Base-by-base conservation (phyloP, 2,329 filamentous ascomycete species). In the Ascosphaera pollenicola region DNA sequence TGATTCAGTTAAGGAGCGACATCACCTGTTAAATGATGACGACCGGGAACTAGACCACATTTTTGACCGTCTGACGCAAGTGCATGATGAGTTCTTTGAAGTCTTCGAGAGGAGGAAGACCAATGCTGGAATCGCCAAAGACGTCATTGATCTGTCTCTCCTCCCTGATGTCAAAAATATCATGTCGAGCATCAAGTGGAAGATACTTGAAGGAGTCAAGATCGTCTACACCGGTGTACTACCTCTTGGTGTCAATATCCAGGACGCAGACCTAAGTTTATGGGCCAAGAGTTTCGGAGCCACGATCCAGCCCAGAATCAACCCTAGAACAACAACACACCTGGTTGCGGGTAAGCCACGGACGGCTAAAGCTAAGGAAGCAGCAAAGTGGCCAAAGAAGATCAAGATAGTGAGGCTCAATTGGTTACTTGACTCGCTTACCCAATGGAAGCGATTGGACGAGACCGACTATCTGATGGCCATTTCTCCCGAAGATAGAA, bases 181-280 rank as follows among this genome's bases (percentile, higher is more conserved):
- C n/a, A 77, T 98, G 59, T 78, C 82, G 31, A 61, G 68, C 36
- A 73, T 95, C 53, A 95, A 95, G 61, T 62, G 66, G 1, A 68
- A 68, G 40, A 78, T 91, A 2, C 70, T 98, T 1, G 69, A 68
- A 17, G 79, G 75, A 11, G 73, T 80, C 8, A 72, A 75, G 3
- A 70, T 98, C 41, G 85, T 93, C 3, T 77, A 95, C 46, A 93
- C 87, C 0, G 89, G 89, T 0, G 75, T 98, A 2, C 75, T 95
- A 2, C 85, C 85, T 0, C 62, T 93, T 1, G 81, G 80, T 3
- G 70, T 78, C 30, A 76, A 87, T 48, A 73, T 87, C 26, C 71
- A 79, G 50, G 73, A 69, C 43, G 84, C 84, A 2, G 89, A 98
- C 54, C 80, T 92, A 42, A 84, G 80, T 3, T 64, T 87, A 34